phyloP scores from a whole-genome alignment of 2,329 filamentous ascomycete species.

The Penicillium brasilianum region DNA sequence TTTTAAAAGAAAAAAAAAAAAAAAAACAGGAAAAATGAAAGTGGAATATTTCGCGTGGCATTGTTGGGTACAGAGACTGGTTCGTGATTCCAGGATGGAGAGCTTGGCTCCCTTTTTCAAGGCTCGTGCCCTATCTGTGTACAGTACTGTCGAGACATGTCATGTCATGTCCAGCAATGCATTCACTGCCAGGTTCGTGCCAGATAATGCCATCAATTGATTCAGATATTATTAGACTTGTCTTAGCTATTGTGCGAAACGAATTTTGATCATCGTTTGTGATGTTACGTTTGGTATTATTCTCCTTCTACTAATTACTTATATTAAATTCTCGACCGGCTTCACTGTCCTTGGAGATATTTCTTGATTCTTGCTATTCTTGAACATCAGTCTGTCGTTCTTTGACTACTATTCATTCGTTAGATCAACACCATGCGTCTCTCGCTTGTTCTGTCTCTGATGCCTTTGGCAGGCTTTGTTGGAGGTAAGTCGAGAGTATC shows the following conservation, averaged over 20 bases:
- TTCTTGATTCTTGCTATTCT: not conserved
- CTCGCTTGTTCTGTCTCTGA: conserved; percentile 28
- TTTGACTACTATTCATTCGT: conserved; percentile 2
- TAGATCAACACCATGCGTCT: conserved; percentile 35
- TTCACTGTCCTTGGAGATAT: not conserved
- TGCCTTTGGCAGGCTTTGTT: conserved; percentile 37
- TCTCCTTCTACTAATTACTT: not conserved
- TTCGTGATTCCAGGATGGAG: not conserved
- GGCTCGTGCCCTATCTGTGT: not conserved
- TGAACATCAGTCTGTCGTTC: conserved; percentile 1
- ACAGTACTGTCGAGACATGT: not conserved
- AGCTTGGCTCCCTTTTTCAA: conserved; percentile 1
- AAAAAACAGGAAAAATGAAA: too few species aligned
- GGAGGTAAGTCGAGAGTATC: conserved; percentile 30
- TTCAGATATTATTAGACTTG: conserved; percentile 25
- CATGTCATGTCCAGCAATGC: conserved; percentile 1
- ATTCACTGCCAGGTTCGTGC: conserved; percentile 5
- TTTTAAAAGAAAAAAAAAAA: too few species aligned
- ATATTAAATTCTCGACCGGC: not conserved
- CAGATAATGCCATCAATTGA: conserved; percentile 10
- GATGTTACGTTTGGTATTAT: not conserved
- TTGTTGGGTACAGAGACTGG: not conserved
- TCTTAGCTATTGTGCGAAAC: conserved; percentile 4
- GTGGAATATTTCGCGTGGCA: not conserved
- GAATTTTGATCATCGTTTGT: conserved; percentile 7